These are phyloP conservation scores for Thermoascus crustaceus DNA, from an alignment of 2,329 filamentous ascomycete species.

Conservation along the genomic window DNA sequence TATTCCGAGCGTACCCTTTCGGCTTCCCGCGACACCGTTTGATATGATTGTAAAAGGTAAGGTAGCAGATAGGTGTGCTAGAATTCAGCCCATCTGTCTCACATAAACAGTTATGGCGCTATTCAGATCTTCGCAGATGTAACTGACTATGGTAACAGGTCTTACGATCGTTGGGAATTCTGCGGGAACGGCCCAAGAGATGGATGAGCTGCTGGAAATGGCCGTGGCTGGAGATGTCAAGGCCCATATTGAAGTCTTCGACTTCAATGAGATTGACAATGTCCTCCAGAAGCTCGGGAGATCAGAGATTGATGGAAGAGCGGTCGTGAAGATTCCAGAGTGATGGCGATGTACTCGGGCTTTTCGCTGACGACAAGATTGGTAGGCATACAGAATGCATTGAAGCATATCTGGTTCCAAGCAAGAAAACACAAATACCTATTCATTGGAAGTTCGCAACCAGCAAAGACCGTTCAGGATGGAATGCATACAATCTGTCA, in stretches of 20 bases:
- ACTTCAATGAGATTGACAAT: constrained; percentile 26
- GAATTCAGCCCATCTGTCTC: too few species aligned
- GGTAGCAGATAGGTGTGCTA: too few species aligned
- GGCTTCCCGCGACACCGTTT: constrained; percentile 39
- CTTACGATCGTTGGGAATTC: constrained; percentile 41
- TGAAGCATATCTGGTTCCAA: too few species aligned
- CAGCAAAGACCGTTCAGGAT: too few species aligned
- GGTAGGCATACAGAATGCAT: too few species aligned
- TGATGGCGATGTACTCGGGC: neutral
- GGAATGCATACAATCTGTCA: too few species aligned
- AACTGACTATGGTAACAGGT: constrained; percentile 16
- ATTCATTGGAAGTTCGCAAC: too few species aligned
- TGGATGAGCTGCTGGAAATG: constrained; percentile 39
- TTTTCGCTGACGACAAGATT: too few species aligned
- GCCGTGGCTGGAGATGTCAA: constrained; percentile 35
- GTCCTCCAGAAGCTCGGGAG: constrained; percentile 27
- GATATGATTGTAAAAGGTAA: constrained; percentile 40
- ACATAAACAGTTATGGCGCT: too few species aligned
- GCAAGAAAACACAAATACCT: too few species aligned
- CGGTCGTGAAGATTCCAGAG: constrained; percentile 26
- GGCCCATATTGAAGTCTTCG: constrained; percentile 29
- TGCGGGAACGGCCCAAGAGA: constrained; percentile 37
- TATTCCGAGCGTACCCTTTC: constrained; percentile 36
- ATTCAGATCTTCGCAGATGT: too few species aligned
- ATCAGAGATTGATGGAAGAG: constrained; percentile 31